Evolutionary conservation across 768 basidiomycete species (phyloP).

Genomic region (Erythrobasidium yunnanense): DNA sequence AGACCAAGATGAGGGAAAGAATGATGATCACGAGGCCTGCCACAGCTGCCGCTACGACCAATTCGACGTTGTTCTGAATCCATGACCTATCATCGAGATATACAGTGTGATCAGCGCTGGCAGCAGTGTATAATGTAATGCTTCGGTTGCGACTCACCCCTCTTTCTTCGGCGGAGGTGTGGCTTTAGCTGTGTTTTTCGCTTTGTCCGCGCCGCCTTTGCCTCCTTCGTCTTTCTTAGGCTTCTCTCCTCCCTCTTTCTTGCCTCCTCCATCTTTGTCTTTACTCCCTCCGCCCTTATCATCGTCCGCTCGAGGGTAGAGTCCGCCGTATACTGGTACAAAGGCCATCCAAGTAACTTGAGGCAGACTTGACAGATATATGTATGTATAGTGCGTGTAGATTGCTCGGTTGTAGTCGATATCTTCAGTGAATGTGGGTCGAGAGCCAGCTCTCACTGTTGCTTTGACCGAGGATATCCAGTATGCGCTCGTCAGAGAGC

Average conservation of each 20-base stretch:
- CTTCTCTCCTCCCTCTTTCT: not conserved
- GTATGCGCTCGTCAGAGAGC: no score
- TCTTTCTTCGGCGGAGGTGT: not conserved
- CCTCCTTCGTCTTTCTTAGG: not conserved
- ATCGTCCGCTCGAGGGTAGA: no score
- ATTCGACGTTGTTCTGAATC: not conserved
- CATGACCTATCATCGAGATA: not conserved
- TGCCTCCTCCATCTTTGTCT: no score
- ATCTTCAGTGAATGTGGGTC: no score
- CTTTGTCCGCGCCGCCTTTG: not conserved
- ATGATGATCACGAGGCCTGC: not conserved
- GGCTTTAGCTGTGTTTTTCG: not conserved
- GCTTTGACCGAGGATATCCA: no score
- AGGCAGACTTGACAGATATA: no score
- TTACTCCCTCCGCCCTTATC: no score
- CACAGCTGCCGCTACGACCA: not conserved
- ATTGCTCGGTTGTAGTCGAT: no score
- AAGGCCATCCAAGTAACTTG: no score
- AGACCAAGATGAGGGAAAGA: not conserved
- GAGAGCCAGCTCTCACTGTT: no score
- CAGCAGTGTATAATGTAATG: not conserved
- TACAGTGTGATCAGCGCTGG: not conserved
- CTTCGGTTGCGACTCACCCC: not conserved
- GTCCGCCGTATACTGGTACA: no score
- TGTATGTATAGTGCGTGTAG: no score